phyloP scores from a whole-genome alignment of 805 yeast species.

The Saccharomyces paradoxus region DNA sequence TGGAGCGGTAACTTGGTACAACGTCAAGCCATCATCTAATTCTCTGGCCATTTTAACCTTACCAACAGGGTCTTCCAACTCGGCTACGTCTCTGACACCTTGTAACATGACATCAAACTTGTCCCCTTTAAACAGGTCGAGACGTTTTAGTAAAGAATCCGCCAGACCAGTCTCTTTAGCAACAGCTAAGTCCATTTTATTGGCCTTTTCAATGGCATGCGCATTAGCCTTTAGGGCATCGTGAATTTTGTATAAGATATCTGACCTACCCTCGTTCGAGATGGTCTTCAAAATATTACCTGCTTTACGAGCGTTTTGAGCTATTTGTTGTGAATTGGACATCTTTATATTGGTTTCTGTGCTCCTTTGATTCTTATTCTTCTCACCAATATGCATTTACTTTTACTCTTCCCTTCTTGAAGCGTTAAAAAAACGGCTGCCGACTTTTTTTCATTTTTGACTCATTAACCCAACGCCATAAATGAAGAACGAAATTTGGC shows the following conservation, averaged over 20 bases:
- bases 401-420: background rate
- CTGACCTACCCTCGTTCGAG: conserved; percentile 61
- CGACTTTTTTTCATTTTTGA: background rate
- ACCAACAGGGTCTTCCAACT: conserved; percentile 88
- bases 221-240: conserved; percentile 56
- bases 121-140: conserved; percentile 73
- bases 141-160: conserved; percentile 67
- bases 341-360: background rate
- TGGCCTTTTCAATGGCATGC: conserved; percentile 60
- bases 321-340: conserved; percentile 56
- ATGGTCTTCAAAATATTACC: conserved; percentile 77
- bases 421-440: background rate
- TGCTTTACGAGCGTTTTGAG: conserved; percentile 72
- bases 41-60: conserved; percentile 72
- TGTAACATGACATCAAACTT: conserved; percentile 91
- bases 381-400: background rate
- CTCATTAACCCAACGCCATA: background rate
- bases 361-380: background rate
- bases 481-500: background rate
- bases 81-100: conserved; percentile 88
- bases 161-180: conserved; percentile 59
- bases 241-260: conserved; percentile 64
- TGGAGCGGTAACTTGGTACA: conserved; percentile 83
- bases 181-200: conserved; percentile 61
- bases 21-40: conserved; percentile 80